Base-by-base conservation (phyloP, 2,329 filamentous ascomycete genomes). In the Nemania sp. region DNA sequence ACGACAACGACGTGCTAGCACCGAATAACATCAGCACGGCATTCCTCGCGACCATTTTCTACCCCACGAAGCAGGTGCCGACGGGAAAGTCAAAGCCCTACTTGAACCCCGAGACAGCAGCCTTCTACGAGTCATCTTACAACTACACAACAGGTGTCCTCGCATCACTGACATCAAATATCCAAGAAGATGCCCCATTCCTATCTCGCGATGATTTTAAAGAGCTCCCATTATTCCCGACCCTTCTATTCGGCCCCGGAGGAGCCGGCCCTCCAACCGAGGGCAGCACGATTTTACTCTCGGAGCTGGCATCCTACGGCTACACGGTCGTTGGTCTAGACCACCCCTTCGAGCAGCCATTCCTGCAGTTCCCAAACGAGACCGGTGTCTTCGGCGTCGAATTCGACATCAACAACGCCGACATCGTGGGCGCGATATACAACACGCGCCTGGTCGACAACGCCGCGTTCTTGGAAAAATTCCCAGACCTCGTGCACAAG, bases 291-390 rank as follows among this genome's bases (percentile, higher is more conserved):
- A 57, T 54, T 24, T 48, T 63, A 12, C 37, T 60, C 15, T 51
- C 61, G 5, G 59, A 61, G 20, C 44, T 60, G 8, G 56, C 43
- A 0, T 59, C 54, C 4, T 26, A 58, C 39, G 65, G 65, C 3
- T 66, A 66, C 49, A 54, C 50, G 0, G 61, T 49, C 15, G 22
- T 46, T 1, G 56, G 56, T 14, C 34, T 64, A n/a, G 64, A 66
- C 24, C 65, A 67, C 40, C 51, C 61, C 2, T 63, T 62, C 26
- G 62, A 66, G 60, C 65, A 66, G 53, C 63, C 65, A 0, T 66
- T 66, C 48, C 26, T 67, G 15, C 54, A 59, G 5, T 67, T 50
- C 9, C 59, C 65, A 5, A 65, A 67, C 20, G 63, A 63, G 3
- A 67, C 63, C 0, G 62, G 6, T 12, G 33, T 36, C 33, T 36